These are phyloP conservation scores for Filobasidium floriforme DNA, from an alignment of 768 basidiomycete genomes.

Conservation along the genomic window DNA sequence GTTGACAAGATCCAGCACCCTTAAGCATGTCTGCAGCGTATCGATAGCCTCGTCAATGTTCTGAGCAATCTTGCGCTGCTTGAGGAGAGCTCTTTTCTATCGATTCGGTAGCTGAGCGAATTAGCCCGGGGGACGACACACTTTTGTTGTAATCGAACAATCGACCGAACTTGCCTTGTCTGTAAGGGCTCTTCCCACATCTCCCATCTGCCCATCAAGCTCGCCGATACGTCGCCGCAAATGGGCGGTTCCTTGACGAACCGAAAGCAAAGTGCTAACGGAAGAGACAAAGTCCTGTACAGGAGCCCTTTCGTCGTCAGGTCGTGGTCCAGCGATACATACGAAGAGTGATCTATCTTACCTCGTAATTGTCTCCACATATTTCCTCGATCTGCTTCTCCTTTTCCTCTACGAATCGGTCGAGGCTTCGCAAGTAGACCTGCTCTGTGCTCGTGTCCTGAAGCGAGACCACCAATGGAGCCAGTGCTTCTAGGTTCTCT, in stretches of 20 bases:
- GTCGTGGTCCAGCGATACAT: background rate
- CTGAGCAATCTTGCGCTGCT: constrained; percentile 82
- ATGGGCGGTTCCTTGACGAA: constrained; percentile 91
- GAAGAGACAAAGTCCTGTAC: constrained; percentile 84
- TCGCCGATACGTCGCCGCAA: constrained; percentile 85
- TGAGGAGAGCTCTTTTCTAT: constrained; percentile 74
- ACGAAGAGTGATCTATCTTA: constrained; percentile 21
- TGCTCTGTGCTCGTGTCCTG: constrained; percentile 82
- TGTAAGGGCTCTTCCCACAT: constrained; percentile 76
- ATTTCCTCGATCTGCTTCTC: constrained; percentile 93
- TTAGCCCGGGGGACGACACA: background rate
- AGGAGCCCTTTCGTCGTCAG: background rate
- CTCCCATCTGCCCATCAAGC: constrained; percentile 76
- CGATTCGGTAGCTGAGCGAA: background rate
- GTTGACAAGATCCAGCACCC: constrained; percentile 84
- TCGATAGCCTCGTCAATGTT: constrained; percentile 97
- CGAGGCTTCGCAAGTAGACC: constrained; percentile 73
- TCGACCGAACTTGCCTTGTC: constrained; percentile 55
- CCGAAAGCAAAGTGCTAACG: constrained; percentile 89
- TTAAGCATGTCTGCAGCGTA: constrained; percentile 81
- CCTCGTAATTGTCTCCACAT: constrained; percentile 85
- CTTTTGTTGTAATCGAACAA: background rate
- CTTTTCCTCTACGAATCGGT: constrained; percentile 83
- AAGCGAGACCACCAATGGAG: constrained; percentile 88
- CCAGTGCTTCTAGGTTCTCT: constrained; percentile 91